phyloP scores from a whole-genome alignment of 345 rosid genomes.

The Aquilaria sinensis region DNA sequence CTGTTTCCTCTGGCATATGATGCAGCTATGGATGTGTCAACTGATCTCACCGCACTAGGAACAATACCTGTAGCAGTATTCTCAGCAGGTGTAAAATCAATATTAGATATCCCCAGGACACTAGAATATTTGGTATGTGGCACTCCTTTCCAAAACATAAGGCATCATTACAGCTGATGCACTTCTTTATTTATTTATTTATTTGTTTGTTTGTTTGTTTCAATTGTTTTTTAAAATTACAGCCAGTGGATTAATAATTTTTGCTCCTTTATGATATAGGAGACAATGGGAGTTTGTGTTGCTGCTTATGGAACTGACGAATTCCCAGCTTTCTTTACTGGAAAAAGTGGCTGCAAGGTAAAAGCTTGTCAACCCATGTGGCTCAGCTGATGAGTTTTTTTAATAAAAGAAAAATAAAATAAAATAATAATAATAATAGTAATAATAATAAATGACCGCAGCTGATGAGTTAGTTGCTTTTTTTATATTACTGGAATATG shows the following conservation, averaged over 20 bases:
- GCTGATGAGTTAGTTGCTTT: too few relatives aligned
- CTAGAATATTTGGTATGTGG: slow-evolving; percentile 76
- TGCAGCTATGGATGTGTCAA: slow-evolving; percentile 92
- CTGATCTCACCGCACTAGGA: slow-evolving; percentile 92
- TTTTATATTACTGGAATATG: too few relatives aligned
- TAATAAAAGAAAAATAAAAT: too few relatives aligned
- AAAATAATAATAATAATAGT: too few relatives aligned
- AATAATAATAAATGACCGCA: too few relatives aligned
- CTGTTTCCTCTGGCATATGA: slow-evolving; percentile 8
- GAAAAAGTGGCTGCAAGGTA: slow-evolving; percentile 85
- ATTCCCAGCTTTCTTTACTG: slow-evolving; percentile 91
- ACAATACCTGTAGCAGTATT: slow-evolving; percentile 85
- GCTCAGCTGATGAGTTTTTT: too few relatives aligned
- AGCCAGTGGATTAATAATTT: not conserved
- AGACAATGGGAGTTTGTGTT: slow-evolving; percentile 93
- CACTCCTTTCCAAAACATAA: not conserved
- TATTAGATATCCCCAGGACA: slow-evolving; percentile 85
- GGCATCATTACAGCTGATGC: too few relatives aligned
- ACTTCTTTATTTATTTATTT: not conserved
- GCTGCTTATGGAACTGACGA: slow-evolving; percentile 75
- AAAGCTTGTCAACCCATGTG: not conserved
- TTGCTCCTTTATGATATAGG: slow-evolving; percentile 35
- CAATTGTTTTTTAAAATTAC: not conserved
- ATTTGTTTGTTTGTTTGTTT: not conserved
- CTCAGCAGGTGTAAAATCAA: slow-evolving; percentile 89